Base-by-base conservation (phyloP, 176 grass and related monocot species). In the Triticum turgidum region DNA sequence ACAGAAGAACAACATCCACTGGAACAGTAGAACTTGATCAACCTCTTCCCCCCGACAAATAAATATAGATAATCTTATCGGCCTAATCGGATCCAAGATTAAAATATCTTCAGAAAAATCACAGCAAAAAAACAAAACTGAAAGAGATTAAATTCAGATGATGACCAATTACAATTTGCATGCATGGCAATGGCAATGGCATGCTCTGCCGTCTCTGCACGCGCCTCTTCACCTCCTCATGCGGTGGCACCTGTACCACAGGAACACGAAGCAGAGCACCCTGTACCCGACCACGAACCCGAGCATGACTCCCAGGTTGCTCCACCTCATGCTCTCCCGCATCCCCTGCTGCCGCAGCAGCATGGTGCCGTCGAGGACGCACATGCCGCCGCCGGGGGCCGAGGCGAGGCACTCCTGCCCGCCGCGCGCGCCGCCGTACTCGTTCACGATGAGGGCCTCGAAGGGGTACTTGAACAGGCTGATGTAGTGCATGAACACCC, bases 401-500 rank as follows among this genome's bases (percentile, higher is more conserved):
- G 72, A 34, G 33, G 77, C 82, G 77, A 96, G 90, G 76, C 96
- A 98, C 84, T 94, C 76, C 47, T 67, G 72, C 4, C 82, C 80
- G 44, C 96, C 95, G 33, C 86, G 91, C 38, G 59, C 82, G 11
- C 93, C 90, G 9, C 93, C 93, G 58, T 96, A 98, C 90, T 98
- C 93, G 59, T 96, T 98, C 22, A 98, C 83, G 2, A 98, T 65
- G 5, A 98, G 87, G 0, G 91, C 92, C 88, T 98, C 96, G 70
- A 98, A 98, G 11, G 96, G 92, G 88, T 98, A 98, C 91, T 98
- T 96, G 73, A 98, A 98, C 65, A 98, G 77, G 90, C 93, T 94
- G 61, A 89, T 41, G 94, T 98, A 98, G 67, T 98, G 96, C 96
- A 95, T 93, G 90, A 98, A 98, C 38, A 94, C 67, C 96, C 96